Conservation (phyloP, 2,329 filamentous ascomycete genomes). For the Botrytis galanthina region DNA sequence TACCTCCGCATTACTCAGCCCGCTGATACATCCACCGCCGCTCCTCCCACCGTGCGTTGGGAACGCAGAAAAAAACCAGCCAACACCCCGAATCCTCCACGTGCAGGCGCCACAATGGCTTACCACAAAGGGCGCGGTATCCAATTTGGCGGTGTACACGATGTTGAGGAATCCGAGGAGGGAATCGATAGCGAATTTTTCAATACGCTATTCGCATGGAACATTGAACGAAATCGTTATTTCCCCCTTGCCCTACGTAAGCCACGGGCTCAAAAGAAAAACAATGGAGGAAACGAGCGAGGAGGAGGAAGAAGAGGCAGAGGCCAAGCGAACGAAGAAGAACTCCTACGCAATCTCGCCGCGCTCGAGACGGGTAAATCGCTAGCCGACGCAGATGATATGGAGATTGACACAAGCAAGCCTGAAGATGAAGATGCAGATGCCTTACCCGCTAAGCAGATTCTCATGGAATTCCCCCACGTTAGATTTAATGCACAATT, state of each 20-base stretch:
- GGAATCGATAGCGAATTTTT: conserved; percentile 98
- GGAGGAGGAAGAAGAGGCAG: conserved; percentile 62
- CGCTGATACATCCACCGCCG: conserved; percentile 61
- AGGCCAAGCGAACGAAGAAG: conserved; percentile 87
- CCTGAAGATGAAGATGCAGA: conserved; percentile 52
- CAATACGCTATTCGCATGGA: conserved; percentile 88
- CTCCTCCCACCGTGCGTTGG: conserved; percentile 77
- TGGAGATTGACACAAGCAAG: conserved; percentile 50
- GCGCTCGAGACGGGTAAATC: conserved; percentile 75
- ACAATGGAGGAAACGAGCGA: conserved; percentile 55
- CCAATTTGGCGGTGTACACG: conserved; percentile 90
- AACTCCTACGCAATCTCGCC: conserved; percentile 81
- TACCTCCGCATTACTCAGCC: conserved; percentile 80
- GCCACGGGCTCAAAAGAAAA: conserved; percentile 65
- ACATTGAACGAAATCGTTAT: conserved; percentile 91
- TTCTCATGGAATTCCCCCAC: conserved; percentile 82
- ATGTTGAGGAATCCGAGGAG: conserved; percentile 87
- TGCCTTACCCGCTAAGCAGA: conserved; percentile 51
- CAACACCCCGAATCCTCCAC: conserved; percentile 78
- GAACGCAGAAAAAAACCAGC: conserved; percentile 89
- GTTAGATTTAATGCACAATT: conserved; percentile 87
- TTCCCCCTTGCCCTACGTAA: conserved; percentile 79
- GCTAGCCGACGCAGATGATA: conserved; percentile 52
- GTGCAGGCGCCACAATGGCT: conserved; percentile 90
- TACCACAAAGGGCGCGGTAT: conserved; percentile 93